Evolutionary conservation across 164 flowering plant genomes (phyloP), one percentile per base, ranked within the genome.

Genomic region (Sedum album): DNA sequence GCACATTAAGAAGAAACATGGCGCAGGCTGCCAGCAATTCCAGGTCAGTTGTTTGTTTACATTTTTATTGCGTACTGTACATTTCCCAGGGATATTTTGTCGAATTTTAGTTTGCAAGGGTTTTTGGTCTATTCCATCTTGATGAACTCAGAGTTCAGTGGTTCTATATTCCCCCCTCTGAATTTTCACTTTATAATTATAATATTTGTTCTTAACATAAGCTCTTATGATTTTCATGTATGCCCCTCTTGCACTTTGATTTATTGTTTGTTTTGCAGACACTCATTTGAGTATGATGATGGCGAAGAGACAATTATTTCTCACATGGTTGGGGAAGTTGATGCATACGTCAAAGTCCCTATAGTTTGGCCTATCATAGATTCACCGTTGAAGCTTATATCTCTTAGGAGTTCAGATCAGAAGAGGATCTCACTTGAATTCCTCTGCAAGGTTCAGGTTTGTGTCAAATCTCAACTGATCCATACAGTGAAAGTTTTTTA

Each of bases 391-490:
- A 86, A 81, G 79, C 80, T 93, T 66, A 70, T 79, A n/a, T 83
- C 90, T 41, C 79, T 93, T 66, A 80, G 82, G 80, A 82, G 78
- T 71, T 80, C 90, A 68, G 77, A 82, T 70, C 73, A 77, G 51
- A 73, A 69, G 46, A 85, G 73, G 73, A 72, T 85, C 57, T 83
- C 97, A 17, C 72, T 80, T 69, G 76, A 81, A 74, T 75, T 88
- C 71, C 82, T 86, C 31, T 84, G 86, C 85, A 84, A 81, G 73
- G 87, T 92, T 71, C 81, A 82, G 93, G 96, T 86, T 70, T 81
- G 87, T 73, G 44, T 25, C 15, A 36, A 28, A 13, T 28, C 17
- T 57, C 1, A 21, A 9, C 25, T 9, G 21, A 51, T 51, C 57
- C 57, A 17, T 3, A 14, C 38, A n/a, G 10, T 51, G 6, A 21